A percentile compares a stretch with the other conserved stretches of the same genome.
These are phyloP conservation scores for Aspergillus luchuensis DNA, from an alignment of 2,329 filamentous ascomycete species.

Conservation along the genomic window DNA sequence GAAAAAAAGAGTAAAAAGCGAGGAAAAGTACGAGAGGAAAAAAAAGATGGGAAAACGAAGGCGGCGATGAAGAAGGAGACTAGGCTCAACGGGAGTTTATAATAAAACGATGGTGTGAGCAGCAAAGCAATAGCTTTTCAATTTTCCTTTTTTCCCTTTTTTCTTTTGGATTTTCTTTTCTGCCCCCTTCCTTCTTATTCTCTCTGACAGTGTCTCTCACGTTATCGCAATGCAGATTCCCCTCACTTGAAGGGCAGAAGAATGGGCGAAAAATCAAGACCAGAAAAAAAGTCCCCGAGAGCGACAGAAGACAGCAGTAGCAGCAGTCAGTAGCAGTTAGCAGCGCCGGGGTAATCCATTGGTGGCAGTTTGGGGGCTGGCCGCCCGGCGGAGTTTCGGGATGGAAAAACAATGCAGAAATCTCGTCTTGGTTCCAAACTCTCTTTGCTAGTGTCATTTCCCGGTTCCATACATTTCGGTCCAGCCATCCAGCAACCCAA, in stretches of 20 bases:
- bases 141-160: too few species aligned
- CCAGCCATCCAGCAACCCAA: too few species aligned
- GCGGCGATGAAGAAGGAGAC: background rate
- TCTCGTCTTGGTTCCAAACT: background rate
- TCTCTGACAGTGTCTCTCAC: background rate
- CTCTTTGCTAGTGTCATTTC: too few species aligned
- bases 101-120: background rate
- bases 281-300: background rate
- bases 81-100: background rate
- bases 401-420: background rate
- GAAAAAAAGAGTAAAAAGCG: background rate
- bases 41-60: slow-evolving; percentile 1
- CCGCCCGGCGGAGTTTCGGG: background rate
- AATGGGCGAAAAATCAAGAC: background rate
- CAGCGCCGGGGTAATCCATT: background rate
- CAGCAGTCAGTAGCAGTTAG: background rate
- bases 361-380: background rate
- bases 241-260: background rate
- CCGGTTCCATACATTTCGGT: too few species aligned
- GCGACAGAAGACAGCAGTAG: background rate
- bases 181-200: background rate
- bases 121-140: background rate
- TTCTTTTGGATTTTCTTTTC: background rate
- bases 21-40: slow-evolving; percentile 8
- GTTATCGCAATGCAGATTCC: slow-evolving; percentile 3